Evolutionary conservation across 2,329 filamentous ascomycete species (phyloP).

Genomic region (Ophiostoma perfectum): DNA sequence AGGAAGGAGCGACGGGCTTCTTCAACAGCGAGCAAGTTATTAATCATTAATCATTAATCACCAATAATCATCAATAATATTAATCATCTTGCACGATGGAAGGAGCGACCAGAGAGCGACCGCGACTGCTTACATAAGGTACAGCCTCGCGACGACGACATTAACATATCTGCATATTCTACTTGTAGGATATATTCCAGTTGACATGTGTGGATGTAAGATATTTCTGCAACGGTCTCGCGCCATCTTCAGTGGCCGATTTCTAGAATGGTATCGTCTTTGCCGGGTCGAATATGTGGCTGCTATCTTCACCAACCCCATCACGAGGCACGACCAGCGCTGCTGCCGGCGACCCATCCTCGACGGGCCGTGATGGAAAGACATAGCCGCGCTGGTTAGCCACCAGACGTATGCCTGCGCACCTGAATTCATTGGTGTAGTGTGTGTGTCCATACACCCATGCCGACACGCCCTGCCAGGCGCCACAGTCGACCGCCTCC

Average conservation of each 20-base stretch:
- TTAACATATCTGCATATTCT: background rate
- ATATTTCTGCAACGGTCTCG: background rate
- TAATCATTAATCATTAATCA: too few relatives aligned
- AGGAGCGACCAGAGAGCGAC: background rate
- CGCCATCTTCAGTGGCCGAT: background rate
- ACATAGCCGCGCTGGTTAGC: conserved; percentile 38
- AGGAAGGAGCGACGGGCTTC: conserved; percentile 3
- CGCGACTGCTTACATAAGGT: background rate
- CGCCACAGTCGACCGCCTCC: conserved; percentile 30
- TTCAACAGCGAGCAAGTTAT: background rate
- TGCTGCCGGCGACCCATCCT: background rate
- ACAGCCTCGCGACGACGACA: background rate
- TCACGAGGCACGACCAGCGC: background rate
- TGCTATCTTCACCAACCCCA: background rate
- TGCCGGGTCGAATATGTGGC: background rate
- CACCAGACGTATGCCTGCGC: conserved; percentile 34
- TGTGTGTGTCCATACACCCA: conserved; percentile 50
- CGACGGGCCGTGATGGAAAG: background rate
- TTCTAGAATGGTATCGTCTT: background rate
- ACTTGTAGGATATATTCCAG: background rate
- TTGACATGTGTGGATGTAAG: background rate
- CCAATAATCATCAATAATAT: too few relatives aligned
- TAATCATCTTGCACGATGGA: background rate
- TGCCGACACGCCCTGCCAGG: conserved; percentile 30
- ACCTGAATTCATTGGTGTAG: conserved; percentile 37